These are phyloP conservation scores for Cyclocybe aegerita DNA, from an alignment of 768 basidiomycete species.

Conservation along the genomic window DNA sequence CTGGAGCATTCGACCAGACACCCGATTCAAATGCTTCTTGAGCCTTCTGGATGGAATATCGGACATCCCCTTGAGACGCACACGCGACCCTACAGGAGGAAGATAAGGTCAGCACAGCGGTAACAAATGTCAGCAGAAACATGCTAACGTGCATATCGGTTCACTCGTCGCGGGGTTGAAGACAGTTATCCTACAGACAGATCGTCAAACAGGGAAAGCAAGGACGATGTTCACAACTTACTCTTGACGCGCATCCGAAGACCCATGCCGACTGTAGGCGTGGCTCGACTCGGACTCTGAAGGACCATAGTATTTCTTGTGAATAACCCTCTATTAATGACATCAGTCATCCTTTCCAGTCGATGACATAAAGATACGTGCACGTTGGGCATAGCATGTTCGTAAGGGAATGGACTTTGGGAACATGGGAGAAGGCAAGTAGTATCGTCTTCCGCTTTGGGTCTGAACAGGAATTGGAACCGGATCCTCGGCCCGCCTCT, in stretches of 20 bases:
- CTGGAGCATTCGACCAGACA: constrained; percentile 66
- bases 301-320: no score
- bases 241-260: constrained; percentile 15
- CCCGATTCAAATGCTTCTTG: constrained; percentile 64
- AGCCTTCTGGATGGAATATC: constrained; percentile 49
- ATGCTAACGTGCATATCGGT: constrained; percentile 52
- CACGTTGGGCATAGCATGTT: no score
- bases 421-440: no score
- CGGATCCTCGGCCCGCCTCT: no score
- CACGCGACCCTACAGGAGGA: constrained; percentile 48
- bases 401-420: no score
- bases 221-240: constrained; percentile 9
- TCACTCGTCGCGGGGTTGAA: constrained; percentile 71
- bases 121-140: neutral
- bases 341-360: no score
- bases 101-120: neutral
- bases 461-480: no score
- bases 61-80: constrained; percentile 52
- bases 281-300: no score
- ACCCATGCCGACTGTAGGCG: no score
- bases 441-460: no score
- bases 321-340: no score
- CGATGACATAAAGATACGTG: no score
- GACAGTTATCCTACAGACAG: constrained; percentile 46
- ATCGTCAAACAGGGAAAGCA: neutral